phyloP scores from a whole-genome alignment of 2,329 filamentous ascomycete species.

The Aspergillus brasiliensis region DNA sequence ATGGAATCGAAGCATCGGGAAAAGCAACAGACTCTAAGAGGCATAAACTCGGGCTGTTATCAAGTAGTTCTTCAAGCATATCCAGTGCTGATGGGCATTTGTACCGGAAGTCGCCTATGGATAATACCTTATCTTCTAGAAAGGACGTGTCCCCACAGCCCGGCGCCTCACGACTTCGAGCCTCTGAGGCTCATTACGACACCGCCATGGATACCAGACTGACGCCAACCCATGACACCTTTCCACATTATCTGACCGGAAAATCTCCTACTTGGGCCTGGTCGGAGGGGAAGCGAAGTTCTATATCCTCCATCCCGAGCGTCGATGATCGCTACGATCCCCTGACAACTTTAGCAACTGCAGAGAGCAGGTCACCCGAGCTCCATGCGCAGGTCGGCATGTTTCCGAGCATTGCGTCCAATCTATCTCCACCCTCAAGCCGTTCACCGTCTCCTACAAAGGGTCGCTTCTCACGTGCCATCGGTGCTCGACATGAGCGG shows the following conservation, averaged over 20 bases:
- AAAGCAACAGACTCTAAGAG: constrained; percentile 56
- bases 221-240: not conserved
- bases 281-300: constrained; percentile 55
- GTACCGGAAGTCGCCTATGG: constrained; percentile 10
- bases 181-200: constrained; percentile 1
- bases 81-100: constrained; percentile 50
- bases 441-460: constrained; percentile 65
- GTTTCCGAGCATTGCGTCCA: constrained; percentile 62
- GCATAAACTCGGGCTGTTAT: constrained; percentile 55
- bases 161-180: not conserved
- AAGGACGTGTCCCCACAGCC: constrained; percentile 11
- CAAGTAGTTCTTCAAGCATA: constrained; percentile 58
- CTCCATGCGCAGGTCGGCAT: constrained; percentile 45
- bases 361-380: constrained; percentile 48
- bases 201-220: not conserved
- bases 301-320: constrained; percentile 58
- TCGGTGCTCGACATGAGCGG: constrained; percentile 42
- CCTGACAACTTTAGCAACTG: constrained; percentile 45
- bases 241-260: not conserved
- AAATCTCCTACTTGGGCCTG: constrained; percentile 46
- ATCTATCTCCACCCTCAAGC: constrained; percentile 65
- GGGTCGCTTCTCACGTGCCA: constrained; percentile 53
- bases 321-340: constrained; percentile 33
- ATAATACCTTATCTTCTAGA: not conserved
- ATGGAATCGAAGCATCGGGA: constrained; percentile 55